Conservation (phyloP, 345 rosid genomes). For the Brassica cretica region DNA sequence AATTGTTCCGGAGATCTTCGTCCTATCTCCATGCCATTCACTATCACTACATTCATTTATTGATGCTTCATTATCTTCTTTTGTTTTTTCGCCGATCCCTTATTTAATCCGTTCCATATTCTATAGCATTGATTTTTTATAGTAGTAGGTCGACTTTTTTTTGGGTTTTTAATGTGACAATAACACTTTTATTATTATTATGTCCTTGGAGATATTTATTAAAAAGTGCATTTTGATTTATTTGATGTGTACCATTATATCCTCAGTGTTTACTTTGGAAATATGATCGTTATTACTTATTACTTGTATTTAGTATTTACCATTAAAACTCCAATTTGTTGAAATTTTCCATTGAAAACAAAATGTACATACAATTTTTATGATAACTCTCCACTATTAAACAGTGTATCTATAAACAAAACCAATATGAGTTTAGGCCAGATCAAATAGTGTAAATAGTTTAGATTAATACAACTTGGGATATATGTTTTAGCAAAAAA, state of each 20-base stretch:
- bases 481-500: too few species aligned
- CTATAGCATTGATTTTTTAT: slow-evolving; percentile 17
- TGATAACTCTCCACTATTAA: not conserved
- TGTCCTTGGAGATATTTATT: slow-evolving; percentile 11
- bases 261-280: not conserved
- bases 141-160: slow-evolving; percentile 33
- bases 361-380: not conserved
- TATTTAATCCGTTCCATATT: slow-evolving; percentile 20
- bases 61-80: slow-evolving; percentile 37
- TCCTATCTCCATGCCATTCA: slow-evolving; percentile 26
- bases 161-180: slow-evolving; percentile 2
- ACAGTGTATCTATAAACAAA: not conserved
- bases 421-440: not conserved
- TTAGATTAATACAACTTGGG: not conserved
- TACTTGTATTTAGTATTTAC: not conserved
- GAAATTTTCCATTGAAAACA: not conserved
- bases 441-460: not conserved
- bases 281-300: not conserved
- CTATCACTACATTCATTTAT: slow-evolving; percentile 31
- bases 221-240: not conserved
- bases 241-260: slow-evolving; percentile 17
- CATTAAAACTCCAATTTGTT: not conserved
- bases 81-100: slow-evolving; percentile 21
- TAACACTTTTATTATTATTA: not conserved
- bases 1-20: slow-evolving; percentile 40